phyloP scores from a whole-genome alignment of 2,329 filamentous ascomycete genomes.

The Ceratocystis eucalypticola region DNA sequence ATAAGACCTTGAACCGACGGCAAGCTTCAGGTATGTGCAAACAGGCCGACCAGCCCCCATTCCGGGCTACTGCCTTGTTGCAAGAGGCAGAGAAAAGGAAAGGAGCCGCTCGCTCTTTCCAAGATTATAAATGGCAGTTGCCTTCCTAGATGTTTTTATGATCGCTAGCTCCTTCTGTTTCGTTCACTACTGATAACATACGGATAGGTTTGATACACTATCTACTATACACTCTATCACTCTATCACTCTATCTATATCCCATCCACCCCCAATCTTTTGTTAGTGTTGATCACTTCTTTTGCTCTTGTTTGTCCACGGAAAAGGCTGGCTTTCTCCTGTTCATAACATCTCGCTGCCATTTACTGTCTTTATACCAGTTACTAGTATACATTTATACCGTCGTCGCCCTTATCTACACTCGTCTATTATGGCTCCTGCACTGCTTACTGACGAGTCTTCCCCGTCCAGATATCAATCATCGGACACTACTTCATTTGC shows the following conservation, averaged over 20 bases:
- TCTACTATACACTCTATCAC: too few relatives aligned
- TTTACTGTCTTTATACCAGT: neutral
- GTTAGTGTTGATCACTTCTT: too few relatives aligned
- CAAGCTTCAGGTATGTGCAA: neutral
- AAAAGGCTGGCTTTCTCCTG: neutral
- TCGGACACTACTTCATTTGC: constrained; percentile 34
- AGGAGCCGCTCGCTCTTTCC: neutral
- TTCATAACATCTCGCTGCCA: neutral
- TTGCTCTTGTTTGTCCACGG: neutral
- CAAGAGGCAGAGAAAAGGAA: too few relatives aligned
- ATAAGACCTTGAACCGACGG: neutral
- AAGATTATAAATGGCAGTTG: neutral
- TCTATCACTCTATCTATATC: too few relatives aligned
- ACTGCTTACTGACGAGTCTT: constrained; percentile 33
- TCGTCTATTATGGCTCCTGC: constrained; percentile 42
- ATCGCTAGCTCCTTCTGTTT: neutral
- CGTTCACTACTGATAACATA: neutral
- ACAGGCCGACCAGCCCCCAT: neutral
- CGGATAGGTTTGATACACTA: too few relatives aligned
- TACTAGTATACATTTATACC: neutral
- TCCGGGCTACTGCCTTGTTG: neutral
- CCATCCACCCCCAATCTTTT: too few relatives aligned
- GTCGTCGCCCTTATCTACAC: neutral
- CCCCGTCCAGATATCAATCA: neutral
- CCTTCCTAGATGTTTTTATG: neutral